phyloP scores from a whole-genome alignment of 176 grass and related monocot species.

The Phoenix dactylifera region DNA sequence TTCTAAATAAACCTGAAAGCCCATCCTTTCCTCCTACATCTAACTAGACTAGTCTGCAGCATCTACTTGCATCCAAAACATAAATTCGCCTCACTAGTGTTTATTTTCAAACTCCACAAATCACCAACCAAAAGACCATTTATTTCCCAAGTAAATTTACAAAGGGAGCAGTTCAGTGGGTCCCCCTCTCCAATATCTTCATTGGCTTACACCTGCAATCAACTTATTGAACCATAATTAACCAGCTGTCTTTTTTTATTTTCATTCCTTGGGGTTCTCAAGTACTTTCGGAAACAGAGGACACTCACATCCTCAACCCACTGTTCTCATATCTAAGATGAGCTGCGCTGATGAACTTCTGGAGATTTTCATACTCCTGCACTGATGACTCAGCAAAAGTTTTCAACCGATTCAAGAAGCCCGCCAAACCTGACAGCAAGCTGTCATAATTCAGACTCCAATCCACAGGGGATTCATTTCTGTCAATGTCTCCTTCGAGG shows the following conservation, averaged over 20 bases:
- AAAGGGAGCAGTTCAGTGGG: not conserved
- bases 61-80: too few species aligned
- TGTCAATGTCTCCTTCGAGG: slow-evolving; percentile 11
- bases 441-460: slow-evolving; percentile 26
- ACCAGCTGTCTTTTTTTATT: not conserved
- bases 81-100: not conserved
- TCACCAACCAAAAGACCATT: not conserved
- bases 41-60: too few species aligned
- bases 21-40: too few species aligned
- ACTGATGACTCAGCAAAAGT: slow-evolving; percentile 40
- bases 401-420: slow-evolving; percentile 47
- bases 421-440: slow-evolving; percentile 55
- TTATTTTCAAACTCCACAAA: not conserved
- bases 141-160: slow-evolving; percentile 5
- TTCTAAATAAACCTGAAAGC: too few species aligned
- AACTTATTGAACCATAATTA: too few species aligned
- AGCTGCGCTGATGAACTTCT: slow-evolving; percentile 26
- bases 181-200: not conserved
- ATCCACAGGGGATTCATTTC: slow-evolving; percentile 32
- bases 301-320: not conserved
- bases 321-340: slow-evolving; percentile 26
- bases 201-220: not conserved
- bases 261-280: not conserved
- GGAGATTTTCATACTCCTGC: slow-evolving; percentile 35
- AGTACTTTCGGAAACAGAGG: not conserved